Evolutionary conservation across 2,329 filamentous ascomycete species (phyloP).

Genomic region (Pezicula carpinea): DNA sequence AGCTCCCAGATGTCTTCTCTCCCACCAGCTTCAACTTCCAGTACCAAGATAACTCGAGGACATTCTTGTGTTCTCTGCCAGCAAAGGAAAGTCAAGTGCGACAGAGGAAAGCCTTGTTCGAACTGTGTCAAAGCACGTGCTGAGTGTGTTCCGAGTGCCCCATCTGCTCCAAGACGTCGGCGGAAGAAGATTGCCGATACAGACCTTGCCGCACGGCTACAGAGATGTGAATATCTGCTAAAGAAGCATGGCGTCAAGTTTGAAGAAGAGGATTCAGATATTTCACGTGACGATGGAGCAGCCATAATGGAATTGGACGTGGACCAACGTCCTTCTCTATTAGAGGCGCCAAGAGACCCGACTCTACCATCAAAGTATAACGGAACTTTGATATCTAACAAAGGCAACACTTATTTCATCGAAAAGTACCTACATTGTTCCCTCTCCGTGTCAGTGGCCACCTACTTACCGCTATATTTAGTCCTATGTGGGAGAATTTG

Average conservation of each 20-base stretch:
- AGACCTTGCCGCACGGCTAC: conserved; percentile 20
- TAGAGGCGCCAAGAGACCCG: no score
- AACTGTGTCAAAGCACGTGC: conserved; percentile 22
- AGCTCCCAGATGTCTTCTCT: no score
- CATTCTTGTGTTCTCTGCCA: conserved; percentile 25
- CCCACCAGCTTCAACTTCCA: no score
- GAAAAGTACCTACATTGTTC: no score
- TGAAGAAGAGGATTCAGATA: conserved; percentile 11
- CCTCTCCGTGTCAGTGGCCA: no score
- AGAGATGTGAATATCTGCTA: conserved; percentile 21
- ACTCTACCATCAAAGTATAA: no score
- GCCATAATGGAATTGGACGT: conserved; percentile 3
- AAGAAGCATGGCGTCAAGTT: conserved; percentile 20
- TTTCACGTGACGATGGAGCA: neutral
- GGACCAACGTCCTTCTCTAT: conserved; percentile 4
- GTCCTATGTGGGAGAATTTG: no score
- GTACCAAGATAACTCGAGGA: neutral
- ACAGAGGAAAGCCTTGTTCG: conserved; percentile 20
- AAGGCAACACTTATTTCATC: no score
- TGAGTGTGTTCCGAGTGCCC: conserved; percentile 17
- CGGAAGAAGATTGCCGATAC: conserved; percentile 23
- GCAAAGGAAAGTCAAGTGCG: conserved; percentile 25
- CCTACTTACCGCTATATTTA: no score
- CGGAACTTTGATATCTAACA: no score
- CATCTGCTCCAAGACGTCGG: conserved; percentile 17